Base-by-base conservation (phyloP, 2,329 filamentous ascomycete species). In the Epichloe typhina region DNA sequence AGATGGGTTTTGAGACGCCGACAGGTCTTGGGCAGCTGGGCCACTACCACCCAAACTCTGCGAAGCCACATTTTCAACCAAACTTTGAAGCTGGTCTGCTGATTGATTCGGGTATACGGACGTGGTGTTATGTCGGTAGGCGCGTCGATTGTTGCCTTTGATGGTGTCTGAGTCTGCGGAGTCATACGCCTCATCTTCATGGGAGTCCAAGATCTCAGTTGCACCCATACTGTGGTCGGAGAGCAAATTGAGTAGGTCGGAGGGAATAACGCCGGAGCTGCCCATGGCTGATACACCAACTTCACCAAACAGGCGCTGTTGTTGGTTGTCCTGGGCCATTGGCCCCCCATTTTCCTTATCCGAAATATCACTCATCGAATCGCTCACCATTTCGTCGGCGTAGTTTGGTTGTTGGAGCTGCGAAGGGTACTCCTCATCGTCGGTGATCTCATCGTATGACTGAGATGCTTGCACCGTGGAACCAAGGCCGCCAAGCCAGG, bases 331-430 rank as follows among this genome's bases (percentile, higher is more conserved):
- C 41, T 64, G 80, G 68, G 81, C 82, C 45, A 85, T 80, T 65
- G 84, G 84, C 47, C 79, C 77, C 47, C 79, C 77, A 7, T 87
- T 90, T 63, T 90, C 86, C 59, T 88, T 88, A 63, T 90, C 87
- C 4, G 84, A 88, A 53, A 88, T 84, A 56, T 86, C 87, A 55
- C 68, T 67, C 57, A 68, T 64, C 1, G 71, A 75, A 47, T 67
- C 69, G 50, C 69, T 67, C 2, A 72, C 61, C 9, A 68, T 58
- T 41, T 72, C 68, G 15, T 66, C 64, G 9, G 70, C 66, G 33
- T 61, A 59, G 46, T 56, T 55, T 19, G 45, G 55, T 12, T 54
- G 55, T 6, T 62, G 61, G 26, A 88, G 68, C 54, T 83, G 80
- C 0, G 83, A 84, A 2, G 83, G 77, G 31, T 71, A 69, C 15